phyloP scores from a whole-genome alignment of 768 basidiomycete genomes.

The Suillus plorans region DNA sequence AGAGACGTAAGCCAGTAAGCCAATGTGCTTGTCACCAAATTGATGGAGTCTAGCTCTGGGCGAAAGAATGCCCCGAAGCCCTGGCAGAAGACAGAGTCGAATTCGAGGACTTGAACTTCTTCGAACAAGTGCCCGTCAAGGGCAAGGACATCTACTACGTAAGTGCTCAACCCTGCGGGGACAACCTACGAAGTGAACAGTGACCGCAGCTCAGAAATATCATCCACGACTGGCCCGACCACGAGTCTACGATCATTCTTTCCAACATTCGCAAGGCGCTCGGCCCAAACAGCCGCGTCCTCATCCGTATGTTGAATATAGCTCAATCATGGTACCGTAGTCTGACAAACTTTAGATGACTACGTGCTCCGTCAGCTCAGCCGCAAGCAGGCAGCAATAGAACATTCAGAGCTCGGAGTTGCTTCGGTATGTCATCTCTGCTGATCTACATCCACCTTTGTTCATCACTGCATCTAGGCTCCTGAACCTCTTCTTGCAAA shows the following conservation, averaged over 20 bases:
- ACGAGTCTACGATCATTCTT: too few relatives aligned
- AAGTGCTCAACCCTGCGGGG: slow-evolving; percentile 10
- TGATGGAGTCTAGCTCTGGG: slow-evolving; percentile 21
- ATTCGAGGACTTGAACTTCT: slow-evolving; percentile 30
- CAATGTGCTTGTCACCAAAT: not conserved
- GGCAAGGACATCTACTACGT: slow-evolving; percentile 35
- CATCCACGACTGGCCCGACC: slow-evolving; percentile 27
- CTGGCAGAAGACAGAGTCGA: slow-evolving; percentile 23
- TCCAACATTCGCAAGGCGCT: too few relatives aligned
- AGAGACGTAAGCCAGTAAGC: slow-evolving; percentile 9
- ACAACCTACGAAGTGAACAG: not conserved
- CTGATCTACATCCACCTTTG: not conserved
- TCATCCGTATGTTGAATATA: slow-evolving; percentile 27
- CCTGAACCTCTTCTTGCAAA: slow-evolving; percentile 12
- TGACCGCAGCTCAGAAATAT: slow-evolving; percentile 20
- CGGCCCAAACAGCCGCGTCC: slow-evolving; percentile 27
- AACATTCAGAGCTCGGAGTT: slow-evolving; percentile 14
- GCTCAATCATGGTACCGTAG: not conserved
- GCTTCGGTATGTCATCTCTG: slow-evolving; percentile 6
- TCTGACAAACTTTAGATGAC: slow-evolving; percentile 19
- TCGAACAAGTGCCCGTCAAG: slow-evolving; percentile 24
- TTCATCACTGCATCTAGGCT: slow-evolving; percentile 20
- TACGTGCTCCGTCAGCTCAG: slow-evolving; percentile 12
- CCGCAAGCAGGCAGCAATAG: not conserved
- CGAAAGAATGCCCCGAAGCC: slow-evolving; percentile 22